Percentiles rank a stretch among this genome's conserved stretches.
phyloP scores from a whole-genome alignment of 2,329 filamentous ascomycete genomes.

The Botryotinia calthae region DNA sequence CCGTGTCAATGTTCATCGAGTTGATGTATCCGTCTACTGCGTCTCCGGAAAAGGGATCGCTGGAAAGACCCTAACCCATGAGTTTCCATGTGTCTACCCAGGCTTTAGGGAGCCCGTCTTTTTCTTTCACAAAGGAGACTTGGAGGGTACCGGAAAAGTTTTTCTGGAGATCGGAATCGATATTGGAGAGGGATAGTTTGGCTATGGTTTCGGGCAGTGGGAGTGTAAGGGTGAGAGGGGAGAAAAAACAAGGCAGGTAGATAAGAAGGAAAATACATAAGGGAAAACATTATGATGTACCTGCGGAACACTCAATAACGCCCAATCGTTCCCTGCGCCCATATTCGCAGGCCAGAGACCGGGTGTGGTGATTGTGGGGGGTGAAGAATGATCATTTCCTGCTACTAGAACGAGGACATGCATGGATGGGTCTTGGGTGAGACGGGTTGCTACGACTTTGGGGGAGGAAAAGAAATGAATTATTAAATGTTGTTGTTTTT shows the following conservation, averaged over 20 bases:
- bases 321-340: slow-evolving; percentile 19
- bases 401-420: slow-evolving; percentile 44
- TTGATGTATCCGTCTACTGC: not conserved
- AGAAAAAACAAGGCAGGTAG: too few species aligned
- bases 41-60: not conserved
- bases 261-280: too few species aligned
- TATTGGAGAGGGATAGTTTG: slow-evolving; percentile 7
- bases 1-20: not conserved
- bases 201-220: not conserved
- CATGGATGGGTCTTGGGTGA: slow-evolving; percentile 41
- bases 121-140: not conserved
- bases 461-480: not conserved
- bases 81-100: not conserved
- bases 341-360: not conserved
- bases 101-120: not conserved
- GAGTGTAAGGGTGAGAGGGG: slow-evolving; percentile 11
- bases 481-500: not conserved
- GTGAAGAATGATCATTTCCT: slow-evolving; percentile 39
- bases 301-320: slow-evolving; percentile 3
- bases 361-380: slow-evolving; percentile 40
- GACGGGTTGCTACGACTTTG: slow-evolving; percentile 41
- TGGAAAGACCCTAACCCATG: not conserved
- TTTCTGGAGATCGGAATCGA: not conserved
- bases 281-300: not conserved
- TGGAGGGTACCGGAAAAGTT: not conserved